Conservation (phyloP, 2,329 filamentous ascomycete species). For the Cytospora paraplurivora region DNA sequence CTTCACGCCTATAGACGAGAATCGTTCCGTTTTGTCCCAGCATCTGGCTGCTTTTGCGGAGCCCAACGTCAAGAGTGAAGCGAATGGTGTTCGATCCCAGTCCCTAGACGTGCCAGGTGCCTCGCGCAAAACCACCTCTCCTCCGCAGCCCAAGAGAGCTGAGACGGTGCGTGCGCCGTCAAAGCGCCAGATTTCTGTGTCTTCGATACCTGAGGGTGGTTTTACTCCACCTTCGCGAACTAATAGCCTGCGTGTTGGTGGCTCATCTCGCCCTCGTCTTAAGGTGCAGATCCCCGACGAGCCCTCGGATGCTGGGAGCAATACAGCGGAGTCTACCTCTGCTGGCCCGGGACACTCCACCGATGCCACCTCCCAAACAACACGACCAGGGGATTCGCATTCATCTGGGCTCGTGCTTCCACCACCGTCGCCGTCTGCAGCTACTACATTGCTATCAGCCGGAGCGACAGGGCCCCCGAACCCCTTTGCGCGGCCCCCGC, state of each 20-base stretch:
- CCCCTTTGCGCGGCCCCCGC: constrained; percentile 86
- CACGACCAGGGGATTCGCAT: constrained; percentile 57
- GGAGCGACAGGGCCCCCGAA: constrained; percentile 92
- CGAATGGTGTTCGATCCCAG: constrained; percentile 55
- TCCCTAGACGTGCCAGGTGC: constrained; percentile 65
- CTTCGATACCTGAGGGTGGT: constrained; percentile 64
- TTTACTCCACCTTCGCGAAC: constrained; percentile 74
- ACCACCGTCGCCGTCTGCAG: constrained; percentile 87
- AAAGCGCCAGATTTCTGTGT: constrained; percentile 55
- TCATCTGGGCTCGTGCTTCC: constrained; percentile 78
- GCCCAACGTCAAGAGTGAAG: constrained; percentile 37
- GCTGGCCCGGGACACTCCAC: constrained; percentile 56
- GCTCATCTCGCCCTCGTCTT: constrained; percentile 72
- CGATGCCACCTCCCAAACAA: constrained; percentile 58
- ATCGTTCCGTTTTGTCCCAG: constrained; percentile 81
- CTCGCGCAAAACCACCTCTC: constrained; percentile 57
- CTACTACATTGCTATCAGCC: constrained; percentile 75
- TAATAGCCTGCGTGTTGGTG: constrained; percentile 72
- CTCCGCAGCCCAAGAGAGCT: constrained; percentile 54
- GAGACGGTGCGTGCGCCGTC: constrained; percentile 53
- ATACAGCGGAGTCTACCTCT: constrained; percentile 71
- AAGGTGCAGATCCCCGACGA: constrained; percentile 96
- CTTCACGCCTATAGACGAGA: constrained; percentile 96
- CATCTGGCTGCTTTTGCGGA: constrained; percentile 73
- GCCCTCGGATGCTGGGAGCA: constrained; percentile 69